Conservation (phyloP, 2,329 filamentous ascomycete genomes). For the Teratosphaeria nubilosa region DNA sequence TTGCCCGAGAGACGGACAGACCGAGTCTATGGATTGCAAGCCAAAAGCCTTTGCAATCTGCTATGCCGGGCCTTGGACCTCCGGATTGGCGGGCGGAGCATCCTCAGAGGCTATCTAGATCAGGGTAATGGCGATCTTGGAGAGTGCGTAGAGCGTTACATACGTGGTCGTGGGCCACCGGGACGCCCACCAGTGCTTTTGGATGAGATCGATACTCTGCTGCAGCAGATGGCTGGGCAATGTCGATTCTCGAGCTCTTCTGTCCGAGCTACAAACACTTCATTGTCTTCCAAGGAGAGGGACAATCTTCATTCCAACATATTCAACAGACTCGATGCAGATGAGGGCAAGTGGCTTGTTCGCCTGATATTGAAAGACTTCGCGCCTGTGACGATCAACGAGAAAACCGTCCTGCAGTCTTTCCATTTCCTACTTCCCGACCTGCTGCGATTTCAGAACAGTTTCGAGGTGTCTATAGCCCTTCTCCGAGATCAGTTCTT, state of each 20-base stretch:
- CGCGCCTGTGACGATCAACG: slow-evolving; percentile 55
- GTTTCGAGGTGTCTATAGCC: slow-evolving; percentile 51
- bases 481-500: slow-evolving; percentile 39
- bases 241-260: slow-evolving; percentile 61
- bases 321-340: slow-evolving; percentile 51
- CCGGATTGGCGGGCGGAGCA: slow-evolving; percentile 48
- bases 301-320: slow-evolving; percentile 44
- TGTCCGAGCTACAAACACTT: slow-evolving; percentile 26
- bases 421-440: slow-evolving; percentile 63
- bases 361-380: slow-evolving; percentile 70
- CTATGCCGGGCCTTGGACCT: slow-evolving; percentile 58
- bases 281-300: slow-evolving; percentile 19
- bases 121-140: slow-evolving; percentile 58
- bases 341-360: slow-evolving; percentile 79
- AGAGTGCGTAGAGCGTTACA: slow-evolving; percentile 56
- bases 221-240: slow-evolving; percentile 57
- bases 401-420: slow-evolving; percentile 43
- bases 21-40: slow-evolving; percentile 63
- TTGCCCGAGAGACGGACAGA: slow-evolving; percentile 68
- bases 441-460: slow-evolving; percentile 59
- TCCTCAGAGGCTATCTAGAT: slow-evolving; percentile 53
- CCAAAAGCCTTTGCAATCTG: slow-evolving; percentile 52
- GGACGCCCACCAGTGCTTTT: slow-evolving; percentile 43
- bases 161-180: slow-evolving; percentile 45
- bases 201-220: slow-evolving; percentile 59